Conservation (phyloP, 768 basidiomycete genomes). For the Macrolepiota albuminosa region DNA sequence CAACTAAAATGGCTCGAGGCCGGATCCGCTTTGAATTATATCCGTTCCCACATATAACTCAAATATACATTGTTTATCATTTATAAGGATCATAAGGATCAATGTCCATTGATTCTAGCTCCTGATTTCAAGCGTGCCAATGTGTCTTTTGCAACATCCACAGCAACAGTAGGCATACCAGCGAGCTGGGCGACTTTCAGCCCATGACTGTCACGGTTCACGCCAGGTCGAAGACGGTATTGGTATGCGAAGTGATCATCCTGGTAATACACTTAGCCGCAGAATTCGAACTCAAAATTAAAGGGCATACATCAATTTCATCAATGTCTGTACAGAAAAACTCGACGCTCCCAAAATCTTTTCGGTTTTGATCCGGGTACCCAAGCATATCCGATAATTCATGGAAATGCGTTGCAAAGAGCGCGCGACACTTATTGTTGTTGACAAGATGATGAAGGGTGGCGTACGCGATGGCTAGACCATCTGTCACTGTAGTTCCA, state of each 20-base stretch:
- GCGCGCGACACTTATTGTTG: constrained; percentile 70
- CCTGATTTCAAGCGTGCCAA: constrained; percentile 34
- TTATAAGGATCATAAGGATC: background rate
- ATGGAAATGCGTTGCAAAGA: constrained; percentile 99
- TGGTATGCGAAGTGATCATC: constrained; percentile 80
- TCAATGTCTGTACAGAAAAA: constrained; percentile 92
- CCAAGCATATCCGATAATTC: constrained; percentile 85
- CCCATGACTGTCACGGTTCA: constrained; percentile 89
- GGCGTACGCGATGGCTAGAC: constrained; percentile 90
- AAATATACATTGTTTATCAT: background rate
- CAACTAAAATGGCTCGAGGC: constrained; percentile 88
- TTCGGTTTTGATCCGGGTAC: constrained; percentile 39
- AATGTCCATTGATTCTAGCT: background rate
- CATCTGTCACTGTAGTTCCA: constrained; percentile 90
- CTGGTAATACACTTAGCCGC: constrained; percentile 29
- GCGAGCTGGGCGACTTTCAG: constrained; percentile 86
- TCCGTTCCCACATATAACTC: constrained; percentile 52
- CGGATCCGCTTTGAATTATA: constrained; percentile 89
- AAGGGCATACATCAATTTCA: constrained; percentile 59
- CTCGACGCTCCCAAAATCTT: constrained; percentile 54
- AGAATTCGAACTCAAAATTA: background rate
- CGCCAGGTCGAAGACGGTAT: constrained; percentile 73
- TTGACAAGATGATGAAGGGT: constrained; percentile 77
- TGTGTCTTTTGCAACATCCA: constrained; percentile 56
- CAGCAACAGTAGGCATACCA: constrained; percentile 65